Evolutionary conservation across 768 basidiomycete genomes (phyloP), one percentile per base, ranked within the genome.

Genomic region (Pisolithus sp.): DNA sequence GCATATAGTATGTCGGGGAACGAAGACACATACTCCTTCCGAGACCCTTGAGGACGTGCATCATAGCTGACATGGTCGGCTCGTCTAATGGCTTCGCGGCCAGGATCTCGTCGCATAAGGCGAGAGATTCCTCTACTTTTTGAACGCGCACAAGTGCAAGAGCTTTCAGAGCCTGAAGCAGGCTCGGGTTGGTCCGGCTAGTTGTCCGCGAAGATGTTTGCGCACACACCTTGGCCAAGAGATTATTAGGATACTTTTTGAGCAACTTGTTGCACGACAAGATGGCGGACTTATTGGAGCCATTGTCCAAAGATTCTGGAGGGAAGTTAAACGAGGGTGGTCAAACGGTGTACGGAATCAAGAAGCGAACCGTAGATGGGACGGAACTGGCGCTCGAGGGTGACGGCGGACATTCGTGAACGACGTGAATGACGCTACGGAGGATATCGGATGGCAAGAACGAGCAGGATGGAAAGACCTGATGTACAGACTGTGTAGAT

Each of bases 231-330:
- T 89, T 89, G 62, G 88, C 68, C 30, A 90, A 73, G 40, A 79
- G 73, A 66, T 81, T 86, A 64, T 78, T 82, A 24, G 87, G 85
- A 59, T 89, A 79, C 71, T 91, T 93, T 70, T 91, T 93, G 58
- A 93, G 77, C 26, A 93, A 67, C 69, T 93, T 93, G 68, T 90
- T 92, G 71, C 89, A 91, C 7, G 83, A 76, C 38, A 89, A 82
- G 50, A 93, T 78, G 18, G 91, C 90, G 37, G 86, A 83, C 72
- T 93, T 93, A 73, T 87, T 89, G 13, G 89, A 88, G 44, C 86
- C 85, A 42, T 81, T 87, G 71, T 93, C 90, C 56, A 93, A 74
- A 43, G 90, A 84, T 77, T 93, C 90, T 93, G 21, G 65, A 3
- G 46, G 53, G 18, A 47, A 13, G 24, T 45, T 17, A 18, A 28